Evolutionary conservation across 2,329 filamentous ascomycete genomes (phyloP), one percentile per base, ranked within the genome.

Genomic region (Microsporum ferrugineum): DNA sequence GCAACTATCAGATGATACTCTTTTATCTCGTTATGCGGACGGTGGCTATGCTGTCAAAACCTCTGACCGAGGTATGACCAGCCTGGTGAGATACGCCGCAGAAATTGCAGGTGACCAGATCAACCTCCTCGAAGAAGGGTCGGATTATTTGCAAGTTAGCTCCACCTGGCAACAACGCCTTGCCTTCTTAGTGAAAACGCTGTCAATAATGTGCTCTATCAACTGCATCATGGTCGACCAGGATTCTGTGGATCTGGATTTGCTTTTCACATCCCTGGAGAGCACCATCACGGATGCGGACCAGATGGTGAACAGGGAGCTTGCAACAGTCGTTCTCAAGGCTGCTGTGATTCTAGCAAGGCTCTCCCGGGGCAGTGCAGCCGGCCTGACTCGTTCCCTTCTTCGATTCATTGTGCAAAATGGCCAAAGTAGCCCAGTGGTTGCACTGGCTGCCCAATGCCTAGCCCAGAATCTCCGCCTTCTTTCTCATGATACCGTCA

Each of bases 371-470:
- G 78, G 82, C 1, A 87, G 87, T 65, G 89, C 91, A 10, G 84
- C 89, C 1, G 85, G 80, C 63, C 82, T 95, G 59, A 91, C 88
- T 68, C 85, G 89, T 36, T 83, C 90, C 17, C 79, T 99, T 47
- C 87, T 95, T 49, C 84, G 89, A 47, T 91, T 95, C 66, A 89
- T 99, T 62, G 89, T 96, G 0, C 91, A 96, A 71, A 87, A 88
- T 60, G 83, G 85, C 23, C 84, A 89, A 39, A 83, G 84, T 61
- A 82, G 84, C 14, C 78, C 82, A 33, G 89, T 85, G 10, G 86
- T 94, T 49, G 80, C 80, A 1, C 81, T 92, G 38, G 92, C 92
- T 33, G 90, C 91, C n/a, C 84, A 85, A 65, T 94, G 88, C 67
- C 78, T 99, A 38, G 91, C 91, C 1, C 87, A 86, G 66, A 85